Evolutionary conservation across 495 filamentous ascomycete genomes (phyloP).

Genomic region (Hypoxylon crocopeplum): DNA sequence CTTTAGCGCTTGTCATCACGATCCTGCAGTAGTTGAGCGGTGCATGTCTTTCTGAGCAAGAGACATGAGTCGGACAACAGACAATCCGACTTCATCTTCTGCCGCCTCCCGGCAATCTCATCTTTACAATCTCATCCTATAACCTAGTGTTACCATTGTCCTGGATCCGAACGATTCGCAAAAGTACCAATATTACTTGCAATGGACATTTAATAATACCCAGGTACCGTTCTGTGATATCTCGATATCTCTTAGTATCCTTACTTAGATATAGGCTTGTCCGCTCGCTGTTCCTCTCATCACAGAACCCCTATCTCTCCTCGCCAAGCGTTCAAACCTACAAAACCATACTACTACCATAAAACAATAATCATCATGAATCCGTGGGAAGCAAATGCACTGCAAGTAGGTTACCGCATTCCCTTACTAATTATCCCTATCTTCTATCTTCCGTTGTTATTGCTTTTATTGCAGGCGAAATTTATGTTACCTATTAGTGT

Average conservation of each 20-base stretch:
- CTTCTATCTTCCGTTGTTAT: not conserved
- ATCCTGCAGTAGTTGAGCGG: not conserved
- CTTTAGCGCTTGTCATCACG: constrained; percentile 2
- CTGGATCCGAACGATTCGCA: not conserved
- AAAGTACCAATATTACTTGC: no score
- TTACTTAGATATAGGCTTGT: not conserved
- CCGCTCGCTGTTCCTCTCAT: not conserved
- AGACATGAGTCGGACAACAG: constrained; percentile 13
- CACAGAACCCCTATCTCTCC: not conserved
- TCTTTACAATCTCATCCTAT: not conserved
- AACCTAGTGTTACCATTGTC: not conserved
- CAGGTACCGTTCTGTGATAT: no score
- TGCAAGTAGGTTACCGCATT: constrained; percentile 30
- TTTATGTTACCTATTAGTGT: not conserved
- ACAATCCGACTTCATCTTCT: not conserved
- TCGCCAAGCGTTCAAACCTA: not conserved
- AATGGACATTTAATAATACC: not conserved
- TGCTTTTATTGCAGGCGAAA: not conserved
- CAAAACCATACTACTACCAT: not conserved
- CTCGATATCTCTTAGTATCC: not conserved
- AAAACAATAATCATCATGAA: constrained; percentile 32
- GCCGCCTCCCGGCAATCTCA: not conserved
- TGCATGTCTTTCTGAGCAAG: not conserved
- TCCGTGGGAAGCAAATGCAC: constrained; percentile 38
- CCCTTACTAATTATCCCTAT: not conserved